Evolutionary conservation across 306 rosid species (phyloP).

Genomic region (Pyrus communis): DNA sequence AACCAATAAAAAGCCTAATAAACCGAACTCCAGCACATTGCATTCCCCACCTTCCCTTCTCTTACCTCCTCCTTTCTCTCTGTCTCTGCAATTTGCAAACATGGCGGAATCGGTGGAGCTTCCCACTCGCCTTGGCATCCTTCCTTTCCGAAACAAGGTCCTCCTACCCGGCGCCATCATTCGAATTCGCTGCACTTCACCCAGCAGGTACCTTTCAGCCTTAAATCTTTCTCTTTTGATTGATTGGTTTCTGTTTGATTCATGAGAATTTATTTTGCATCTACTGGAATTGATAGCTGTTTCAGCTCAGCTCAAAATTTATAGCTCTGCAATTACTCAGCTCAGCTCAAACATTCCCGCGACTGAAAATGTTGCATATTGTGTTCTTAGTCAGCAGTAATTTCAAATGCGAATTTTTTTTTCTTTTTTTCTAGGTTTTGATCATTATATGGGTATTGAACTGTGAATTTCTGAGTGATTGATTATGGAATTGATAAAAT

Average conservation of each 20-base stretch:
- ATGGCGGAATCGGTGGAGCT: conserved; percentile 92
- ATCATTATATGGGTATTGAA: neutral
- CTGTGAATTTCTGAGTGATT: neutral
- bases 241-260: neutral
- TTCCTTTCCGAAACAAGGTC: conserved; percentile 95
- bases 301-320: neutral
- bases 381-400: neutral
- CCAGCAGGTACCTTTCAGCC: conserved; percentile 55
- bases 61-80: neutral
- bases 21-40: neutral
- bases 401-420: neutral
- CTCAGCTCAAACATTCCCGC: neutral
- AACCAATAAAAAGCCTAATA: neutral
- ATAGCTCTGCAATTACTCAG: neutral
- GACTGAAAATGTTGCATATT: neutral
- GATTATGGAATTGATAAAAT: neutral
- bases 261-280: neutral
- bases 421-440: neutral
- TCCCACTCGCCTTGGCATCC: conserved; percentile 90
- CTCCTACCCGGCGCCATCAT: conserved; percentile 95
- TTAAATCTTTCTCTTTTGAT: neutral
- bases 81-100: conserved; percentile 1
- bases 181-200: conserved; percentile 94
- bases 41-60: neutral
- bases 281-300: neutral